A percentile compares a stretch with the other conserved stretches of the same genome.
These are phyloP conservation scores for Backusella psychrophila DNA, from an alignment of 192 early-diverging fungal genomes.

Conservation along the genomic window DNA sequence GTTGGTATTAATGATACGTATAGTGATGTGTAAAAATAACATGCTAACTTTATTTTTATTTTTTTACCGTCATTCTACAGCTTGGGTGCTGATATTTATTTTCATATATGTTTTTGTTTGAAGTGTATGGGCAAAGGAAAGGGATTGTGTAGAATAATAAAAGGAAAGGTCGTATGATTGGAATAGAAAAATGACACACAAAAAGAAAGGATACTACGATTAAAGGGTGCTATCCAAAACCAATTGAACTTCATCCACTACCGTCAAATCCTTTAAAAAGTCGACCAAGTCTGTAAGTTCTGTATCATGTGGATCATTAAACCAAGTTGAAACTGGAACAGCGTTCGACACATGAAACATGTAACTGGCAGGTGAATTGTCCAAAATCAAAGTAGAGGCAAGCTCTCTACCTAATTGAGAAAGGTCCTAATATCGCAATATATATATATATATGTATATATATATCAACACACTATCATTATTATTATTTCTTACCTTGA, in stretches of 20 bases:
- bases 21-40: too few relatives aligned
- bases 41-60: too few relatives aligned
- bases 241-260: conserved; percentile 82
- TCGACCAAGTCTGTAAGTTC: conserved; percentile 93
- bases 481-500: conserved; percentile 62
- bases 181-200: background rate
- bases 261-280: conserved; percentile 89
- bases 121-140: background rate
- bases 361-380: conserved; percentile 97
- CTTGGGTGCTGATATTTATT: too few relatives aligned
- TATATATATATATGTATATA: background rate
- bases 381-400: conserved; percentile 84
- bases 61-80: too few relatives aligned
- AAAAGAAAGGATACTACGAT: background rate
- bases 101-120: background rate
- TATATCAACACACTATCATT: background rate
- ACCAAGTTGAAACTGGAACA: conserved; percentile 94
- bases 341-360: conserved; percentile 96
- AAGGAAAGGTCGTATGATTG: background rate
- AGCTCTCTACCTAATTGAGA: conserved; percentile 86
- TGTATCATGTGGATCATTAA: conserved; percentile 94
- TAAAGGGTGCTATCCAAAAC: conserved; percentile 61
- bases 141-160: background rate
- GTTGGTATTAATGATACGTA: too few relatives aligned
- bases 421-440: conserved; percentile 59